Evolutionary conservation across 2,329 filamentous ascomycete genomes (phyloP), one percentile per base, ranked within the genome.

Genomic region (Penicillium sclerotiorum): DNA sequence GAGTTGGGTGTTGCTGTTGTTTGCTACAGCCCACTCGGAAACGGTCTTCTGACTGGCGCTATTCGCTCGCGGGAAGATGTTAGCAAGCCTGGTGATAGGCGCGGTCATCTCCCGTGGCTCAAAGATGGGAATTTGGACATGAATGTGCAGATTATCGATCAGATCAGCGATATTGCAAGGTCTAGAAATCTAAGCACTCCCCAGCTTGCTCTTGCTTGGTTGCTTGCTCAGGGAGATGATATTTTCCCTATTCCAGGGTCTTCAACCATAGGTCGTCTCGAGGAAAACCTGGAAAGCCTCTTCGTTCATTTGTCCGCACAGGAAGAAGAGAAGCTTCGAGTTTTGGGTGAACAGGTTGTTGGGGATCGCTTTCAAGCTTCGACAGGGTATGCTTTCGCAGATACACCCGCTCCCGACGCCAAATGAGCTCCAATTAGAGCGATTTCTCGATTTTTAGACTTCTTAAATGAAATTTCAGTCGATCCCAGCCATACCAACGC

Each of bases 141-240:
- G 63, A 86, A 86, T 55, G 52, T 84, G 9, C 69, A 73, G 53
- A 63, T 86, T 2, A 77, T 84, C 3, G 76, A 80, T 25, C 65
- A 66, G 15, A 73, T 87, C 43, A 62, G 63, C 0, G 71, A 56
- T 11, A 60, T 85, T 4, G 82, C 82, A 0, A 68, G 71, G 40
- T 71, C 70, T 59, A 86, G 86, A 68, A 75, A 72, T 2, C 74
- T 73, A 22, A 83, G 83, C 1, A 58, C 80, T 0, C 74, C 74
- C 2, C 79, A 89, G 62, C 61, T 88, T 47, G 79, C 81, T 1
- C 69, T 88, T 27, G 84, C 84, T 0, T 88, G 85, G 85, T 56
- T 87, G 43, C 59, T 85, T 55, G 77, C 77, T 8, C 83, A 87
- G 60, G 81, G 81, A 0, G 73, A 79, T 2, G 80, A 85, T 56